phyloP scores from a whole-genome alignment of 306 rosid genomes.

The Arachis stenosperma region DNA sequence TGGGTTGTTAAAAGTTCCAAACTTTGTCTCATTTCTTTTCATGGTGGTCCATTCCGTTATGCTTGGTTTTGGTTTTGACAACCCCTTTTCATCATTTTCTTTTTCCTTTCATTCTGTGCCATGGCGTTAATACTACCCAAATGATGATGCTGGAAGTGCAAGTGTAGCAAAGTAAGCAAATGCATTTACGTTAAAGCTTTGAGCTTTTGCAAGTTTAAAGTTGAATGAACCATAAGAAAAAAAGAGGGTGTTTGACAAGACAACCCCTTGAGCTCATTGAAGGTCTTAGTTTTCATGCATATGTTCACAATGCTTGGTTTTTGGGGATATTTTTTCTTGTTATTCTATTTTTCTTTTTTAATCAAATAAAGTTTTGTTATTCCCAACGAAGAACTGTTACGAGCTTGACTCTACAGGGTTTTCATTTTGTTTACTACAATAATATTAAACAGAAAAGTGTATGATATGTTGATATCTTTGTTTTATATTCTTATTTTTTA shows the following conservation, averaged over 20 bases:
- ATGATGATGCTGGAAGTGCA: background rate
- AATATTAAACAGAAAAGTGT: constrained; percentile 17
- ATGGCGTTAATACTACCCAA: background rate
- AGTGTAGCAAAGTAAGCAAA: constrained; percentile 27
- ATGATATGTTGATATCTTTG: constrained; percentile 13
- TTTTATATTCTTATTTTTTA: background rate
- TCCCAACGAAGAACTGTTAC: constrained; percentile 14
- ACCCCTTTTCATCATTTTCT: constrained; percentile 9
- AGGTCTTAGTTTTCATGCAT: constrained; percentile 14
- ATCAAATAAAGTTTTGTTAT: background rate
- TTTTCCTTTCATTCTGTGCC: constrained; percentile 34
- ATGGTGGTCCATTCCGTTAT: constrained; percentile 19
- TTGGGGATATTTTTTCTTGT: background rate
- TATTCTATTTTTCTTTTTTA: background rate
- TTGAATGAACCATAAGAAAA: background rate
- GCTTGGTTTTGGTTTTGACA: background rate
- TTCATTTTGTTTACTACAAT: background rate
- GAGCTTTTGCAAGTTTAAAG: background rate
- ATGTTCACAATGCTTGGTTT: constrained; percentile 6
- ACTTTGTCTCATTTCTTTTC: constrained; percentile 1
- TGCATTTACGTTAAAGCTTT: constrained; percentile 5
- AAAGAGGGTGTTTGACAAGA: background rate
- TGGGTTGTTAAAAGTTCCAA: background rate
- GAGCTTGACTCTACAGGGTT: constrained; percentile 24
- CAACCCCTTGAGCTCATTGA: background rate